These are phyloP conservation scores for Cunninghamia lanceolata DNA, from an alignment of 75 land plant genomes.

Conservation along the genomic window DNA sequence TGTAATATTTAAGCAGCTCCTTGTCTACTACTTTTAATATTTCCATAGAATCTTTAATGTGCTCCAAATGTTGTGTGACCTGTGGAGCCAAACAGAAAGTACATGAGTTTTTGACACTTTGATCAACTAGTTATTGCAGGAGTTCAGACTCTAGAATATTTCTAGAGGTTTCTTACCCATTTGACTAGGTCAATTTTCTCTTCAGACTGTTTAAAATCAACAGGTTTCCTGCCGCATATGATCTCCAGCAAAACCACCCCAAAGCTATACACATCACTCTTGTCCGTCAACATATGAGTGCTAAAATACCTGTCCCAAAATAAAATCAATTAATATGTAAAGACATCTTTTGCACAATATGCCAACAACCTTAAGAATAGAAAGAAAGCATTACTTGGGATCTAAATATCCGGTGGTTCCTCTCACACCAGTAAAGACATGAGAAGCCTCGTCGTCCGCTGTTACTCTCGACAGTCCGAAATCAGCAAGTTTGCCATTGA, in stretches of 20 bases:
- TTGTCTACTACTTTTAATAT: not conserved
- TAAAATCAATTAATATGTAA: not conserved
- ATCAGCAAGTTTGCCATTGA: conserved; percentile 26
- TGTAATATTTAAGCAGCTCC: not conserved
- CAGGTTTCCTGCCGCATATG: not conserved
- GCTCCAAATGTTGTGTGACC: not conserved
- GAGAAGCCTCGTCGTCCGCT: conserved; percentile 8
- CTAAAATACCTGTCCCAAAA: not conserved
- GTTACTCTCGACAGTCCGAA: conserved; percentile 24
- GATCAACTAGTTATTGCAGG: too few species aligned
- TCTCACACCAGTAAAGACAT: conserved; percentile 9
- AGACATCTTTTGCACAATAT: not conserved
- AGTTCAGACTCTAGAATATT: not conserved
- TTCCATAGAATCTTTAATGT: not conserved
- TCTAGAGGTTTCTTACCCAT: not conserved
- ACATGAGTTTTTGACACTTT: not conserved
- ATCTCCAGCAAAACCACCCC: conserved; percentile 14
- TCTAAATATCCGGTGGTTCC: conserved; percentile 30
- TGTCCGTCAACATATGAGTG: conserved; percentile 14
- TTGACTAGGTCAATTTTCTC: not conserved
- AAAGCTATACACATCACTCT: conserved; percentile 23
- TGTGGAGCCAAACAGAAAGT: not conserved
- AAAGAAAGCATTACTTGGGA: conserved; percentile 22
- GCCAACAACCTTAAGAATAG: not conserved
- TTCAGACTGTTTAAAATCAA: not conserved